Conservation (phyloP, 768 basidiomycete genomes). For the Amanita jacksonii region DNA sequence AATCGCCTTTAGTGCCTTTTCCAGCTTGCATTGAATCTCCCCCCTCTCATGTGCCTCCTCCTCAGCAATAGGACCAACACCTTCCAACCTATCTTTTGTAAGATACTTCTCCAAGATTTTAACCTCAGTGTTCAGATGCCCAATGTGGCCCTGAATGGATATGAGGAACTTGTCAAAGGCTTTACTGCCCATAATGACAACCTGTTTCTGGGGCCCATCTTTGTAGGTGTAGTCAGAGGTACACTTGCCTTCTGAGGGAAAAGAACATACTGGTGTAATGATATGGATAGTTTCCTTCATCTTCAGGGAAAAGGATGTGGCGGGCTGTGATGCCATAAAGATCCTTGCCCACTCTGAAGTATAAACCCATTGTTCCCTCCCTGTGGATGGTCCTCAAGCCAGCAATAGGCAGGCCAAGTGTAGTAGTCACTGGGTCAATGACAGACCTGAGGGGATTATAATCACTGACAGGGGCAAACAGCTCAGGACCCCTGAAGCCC, state of each 20-base stretch:
- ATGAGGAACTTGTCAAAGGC: constrained; percentile 20
- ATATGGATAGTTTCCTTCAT: constrained; percentile 19
- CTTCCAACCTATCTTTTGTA: constrained; percentile 12
- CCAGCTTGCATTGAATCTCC: constrained; percentile 11
- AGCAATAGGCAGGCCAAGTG: constrained; percentile 28
- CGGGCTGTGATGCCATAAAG: constrained; percentile 26
- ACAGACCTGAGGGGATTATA: constrained; percentile 22
- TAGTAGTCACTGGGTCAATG: constrained; percentile 26
- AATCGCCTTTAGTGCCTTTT: neutral
- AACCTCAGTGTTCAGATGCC: constrained; percentile 13
- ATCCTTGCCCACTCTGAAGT: constrained; percentile 20
- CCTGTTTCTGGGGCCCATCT: constrained; percentile 24
- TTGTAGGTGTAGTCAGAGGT: constrained; percentile 18
- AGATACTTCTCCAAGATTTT: constrained; percentile 13
- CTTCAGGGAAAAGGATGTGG: constrained; percentile 21
- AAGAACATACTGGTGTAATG: constrained; percentile 20
- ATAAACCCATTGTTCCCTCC: constrained; percentile 31
- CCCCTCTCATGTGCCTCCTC: constrained; percentile 12
- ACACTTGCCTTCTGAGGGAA: constrained; percentile 17
- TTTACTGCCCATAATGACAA: constrained; percentile 25
- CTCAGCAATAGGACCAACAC: constrained; percentile 13
- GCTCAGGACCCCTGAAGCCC: constrained; percentile 20
- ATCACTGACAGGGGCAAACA: constrained; percentile 22
- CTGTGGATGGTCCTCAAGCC: constrained; percentile 17
- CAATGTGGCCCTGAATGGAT: constrained; percentile 22